Conservation (phyloP, 495 filamentous ascomycete species). For the Hypoxylon lienhwacheense region DNA sequence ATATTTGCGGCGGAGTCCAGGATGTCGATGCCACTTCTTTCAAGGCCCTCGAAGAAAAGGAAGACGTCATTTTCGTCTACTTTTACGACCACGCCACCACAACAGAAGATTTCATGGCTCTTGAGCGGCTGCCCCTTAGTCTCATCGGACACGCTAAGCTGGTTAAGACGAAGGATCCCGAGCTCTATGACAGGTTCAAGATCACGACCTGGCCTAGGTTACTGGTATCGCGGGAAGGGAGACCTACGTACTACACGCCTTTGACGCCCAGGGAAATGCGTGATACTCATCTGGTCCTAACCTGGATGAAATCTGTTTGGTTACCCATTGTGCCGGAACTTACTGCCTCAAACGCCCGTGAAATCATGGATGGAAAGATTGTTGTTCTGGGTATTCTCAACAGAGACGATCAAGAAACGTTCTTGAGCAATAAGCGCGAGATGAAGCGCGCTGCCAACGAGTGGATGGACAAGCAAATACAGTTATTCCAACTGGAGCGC, state of each 20-base stretch:
- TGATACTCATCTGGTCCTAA: conserved; percentile 74
- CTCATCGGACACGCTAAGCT: conserved; percentile 89
- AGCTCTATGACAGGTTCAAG: conserved; percentile 78
- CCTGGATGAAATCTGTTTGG: conserved; percentile 96
- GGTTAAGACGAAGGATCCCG: conserved; percentile 79
- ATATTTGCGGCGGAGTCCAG: conserved; percentile 71
- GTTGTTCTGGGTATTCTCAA: conserved; percentile 91
- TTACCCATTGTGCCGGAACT: conserved; percentile 96
- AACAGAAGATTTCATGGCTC: conserved; percentile 82
- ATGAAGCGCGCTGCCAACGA: conserved; percentile 94
- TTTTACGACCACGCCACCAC: conserved; percentile 96
- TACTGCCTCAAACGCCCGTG: conserved; percentile 82
- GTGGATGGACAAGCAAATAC: conserved; percentile 95
- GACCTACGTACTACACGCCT: conserved; percentile 82
- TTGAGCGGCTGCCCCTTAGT: conserved; percentile 81
- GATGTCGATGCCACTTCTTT: conserved; percentile 78
- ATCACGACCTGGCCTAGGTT: conserved; percentile 93
- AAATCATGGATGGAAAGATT: conserved; percentile 91
- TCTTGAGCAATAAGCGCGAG: conserved; percentile 75
- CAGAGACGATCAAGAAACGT: conserved; percentile 77
- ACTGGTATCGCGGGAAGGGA: conserved; percentile 84
- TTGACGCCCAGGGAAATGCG: conserved; percentile 88
- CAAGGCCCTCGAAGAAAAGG: conserved; percentile 83
- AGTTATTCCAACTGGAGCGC: conserved; percentile 84
- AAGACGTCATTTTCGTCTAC: conserved; percentile 95